These are phyloP conservation scores for Petrea volubilis DNA, from an alignment of 257 asterid species.

Conservation along the genomic window DNA sequence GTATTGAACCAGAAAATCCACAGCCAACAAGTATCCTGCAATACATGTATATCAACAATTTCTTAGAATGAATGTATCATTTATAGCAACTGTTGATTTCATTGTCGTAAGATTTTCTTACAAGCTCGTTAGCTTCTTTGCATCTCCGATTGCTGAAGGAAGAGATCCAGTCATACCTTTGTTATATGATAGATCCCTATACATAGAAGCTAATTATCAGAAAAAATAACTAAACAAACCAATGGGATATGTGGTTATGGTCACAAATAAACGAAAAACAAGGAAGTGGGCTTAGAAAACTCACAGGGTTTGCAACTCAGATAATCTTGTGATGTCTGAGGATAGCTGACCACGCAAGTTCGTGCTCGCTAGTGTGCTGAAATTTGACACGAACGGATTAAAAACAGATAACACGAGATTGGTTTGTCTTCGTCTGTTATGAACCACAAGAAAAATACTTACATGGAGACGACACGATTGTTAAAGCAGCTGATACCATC, in stretches of 20 bases:
- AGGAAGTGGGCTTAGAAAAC: slow-evolving; percentile 24
- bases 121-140: slow-evolving; percentile 66
- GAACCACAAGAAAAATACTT: slow-evolving; percentile 10
- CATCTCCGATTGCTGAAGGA: slow-evolving; percentile 61
- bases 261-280: not conserved
- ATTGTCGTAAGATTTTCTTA: slow-evolving; percentile 34
- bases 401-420: not conserved
- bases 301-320: slow-evolving; percentile 78
- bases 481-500: slow-evolving; percentile 60
- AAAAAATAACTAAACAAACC: not conserved
- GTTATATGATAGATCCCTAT: slow-evolving; percentile 86
- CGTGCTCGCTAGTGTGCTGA: slow-evolving; percentile 70
- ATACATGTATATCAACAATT: slow-evolving; percentile 19
- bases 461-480: slow-evolving; percentile 65
- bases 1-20: slow-evolving; percentile 81
- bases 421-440: not conserved
- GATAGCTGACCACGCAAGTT: slow-evolving; percentile 59
- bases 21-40: slow-evolving; percentile 84
- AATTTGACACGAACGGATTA: slow-evolving; percentile 8
- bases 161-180: slow-evolving; percentile 69
- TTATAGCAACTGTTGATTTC: not conserved
- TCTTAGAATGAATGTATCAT: not conserved
- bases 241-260: not conserved
- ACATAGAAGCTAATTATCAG: slow-evolving; percentile 10
- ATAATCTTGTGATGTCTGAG: slow-evolving; percentile 55